Conservation (phyloP, 805 yeast genomes). For the Myxozyma monticola region DNA sequence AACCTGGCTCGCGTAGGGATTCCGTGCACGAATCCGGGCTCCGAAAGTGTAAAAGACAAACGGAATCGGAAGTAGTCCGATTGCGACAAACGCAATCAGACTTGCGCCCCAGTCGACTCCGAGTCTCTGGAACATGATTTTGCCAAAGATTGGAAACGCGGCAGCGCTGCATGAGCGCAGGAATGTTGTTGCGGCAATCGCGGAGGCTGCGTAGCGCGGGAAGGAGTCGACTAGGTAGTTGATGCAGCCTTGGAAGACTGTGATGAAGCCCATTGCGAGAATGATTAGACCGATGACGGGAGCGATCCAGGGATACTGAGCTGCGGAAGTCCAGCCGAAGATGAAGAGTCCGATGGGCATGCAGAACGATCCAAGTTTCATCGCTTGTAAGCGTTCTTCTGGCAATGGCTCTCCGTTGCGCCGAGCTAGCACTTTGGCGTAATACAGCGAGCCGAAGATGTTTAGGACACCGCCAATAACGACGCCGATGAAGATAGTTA, state of each 20-base stretch:
- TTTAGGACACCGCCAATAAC: conserved; percentile 39
- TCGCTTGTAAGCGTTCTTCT: conserved; percentile 57
- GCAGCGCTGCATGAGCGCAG: conserved; percentile 61
- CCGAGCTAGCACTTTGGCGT: conserved; percentile 32
- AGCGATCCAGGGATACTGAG: conserved; percentile 50
- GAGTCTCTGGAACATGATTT: conserved; percentile 52
- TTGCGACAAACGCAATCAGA: conserved; percentile 50
- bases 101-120: conserved; percentile 58
- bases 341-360: conserved; percentile 59
- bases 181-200: conserved; percentile 64
- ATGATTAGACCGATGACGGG: conserved; percentile 59
- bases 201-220: conserved; percentile 59
- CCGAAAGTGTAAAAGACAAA: conserved; percentile 56
- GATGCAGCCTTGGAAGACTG: conserved; percentile 59
- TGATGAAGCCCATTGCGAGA: conserved; percentile 54
- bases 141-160: conserved; percentile 60
- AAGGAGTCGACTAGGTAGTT: conserved; percentile 64
- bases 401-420: conserved; percentile 54
- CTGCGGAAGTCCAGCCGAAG: conserved; percentile 61
- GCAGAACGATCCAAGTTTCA: conserved; percentile 46
- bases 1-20: too few relatives aligned
- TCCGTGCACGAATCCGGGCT: conserved; percentile 38
- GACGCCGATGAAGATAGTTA: conserved; percentile 40
- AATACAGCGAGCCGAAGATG: conserved; percentile 34
- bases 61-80: conserved; percentile 56